Evolutionary conservation across 129 eudicot species (phyloP).

Genomic region (Helianthus tuberosus): DNA sequence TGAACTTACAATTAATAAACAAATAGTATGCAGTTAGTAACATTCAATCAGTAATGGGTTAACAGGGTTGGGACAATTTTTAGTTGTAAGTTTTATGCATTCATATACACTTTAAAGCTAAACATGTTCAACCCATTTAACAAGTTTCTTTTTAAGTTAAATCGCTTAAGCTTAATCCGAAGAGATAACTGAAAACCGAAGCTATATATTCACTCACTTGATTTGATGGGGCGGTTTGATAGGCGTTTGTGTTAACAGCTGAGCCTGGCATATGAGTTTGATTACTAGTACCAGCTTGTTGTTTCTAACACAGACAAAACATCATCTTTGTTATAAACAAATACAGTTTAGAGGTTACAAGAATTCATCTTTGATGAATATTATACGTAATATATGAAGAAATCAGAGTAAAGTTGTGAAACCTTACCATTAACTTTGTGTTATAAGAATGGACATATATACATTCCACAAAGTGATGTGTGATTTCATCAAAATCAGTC

Average conservation of each 20-base stretch:
- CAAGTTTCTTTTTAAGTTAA: too few relatives aligned
- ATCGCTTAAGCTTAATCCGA: too few relatives aligned
- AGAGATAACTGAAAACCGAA: not conserved
- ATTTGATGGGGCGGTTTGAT: conserved; percentile 49
- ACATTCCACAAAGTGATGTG: too few relatives aligned
- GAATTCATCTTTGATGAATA: conserved; percentile 1
- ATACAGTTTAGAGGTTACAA: not conserved
- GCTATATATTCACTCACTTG: conserved; percentile 42
- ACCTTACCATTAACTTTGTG: conserved; percentile 54
- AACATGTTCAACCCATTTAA: too few relatives aligned
- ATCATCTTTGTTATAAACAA: conserved; percentile 7
- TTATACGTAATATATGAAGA: not conserved
- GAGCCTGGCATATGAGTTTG: conserved; percentile 33
- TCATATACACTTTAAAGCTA: too few relatives aligned
- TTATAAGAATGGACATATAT: too few relatives aligned
- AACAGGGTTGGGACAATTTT: not conserved
- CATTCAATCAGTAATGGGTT: not conserved
- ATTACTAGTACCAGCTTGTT: conserved; percentile 44
- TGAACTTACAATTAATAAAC: conserved; percentile 33
- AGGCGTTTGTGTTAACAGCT: conserved; percentile 31
- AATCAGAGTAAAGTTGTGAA: conserved; percentile 1
- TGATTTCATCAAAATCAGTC: conserved; percentile 36
- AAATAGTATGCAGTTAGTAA: not conserved
- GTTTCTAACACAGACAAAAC: conserved; percentile 27
- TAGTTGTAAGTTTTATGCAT: too few relatives aligned